Percentiles rank a stretch among this genome's conserved stretches.
Evolutionary conservation across 495 filamentous ascomycete genomes (phyloP).

Genomic region (Rostrohypoxylon terebratum): DNA sequence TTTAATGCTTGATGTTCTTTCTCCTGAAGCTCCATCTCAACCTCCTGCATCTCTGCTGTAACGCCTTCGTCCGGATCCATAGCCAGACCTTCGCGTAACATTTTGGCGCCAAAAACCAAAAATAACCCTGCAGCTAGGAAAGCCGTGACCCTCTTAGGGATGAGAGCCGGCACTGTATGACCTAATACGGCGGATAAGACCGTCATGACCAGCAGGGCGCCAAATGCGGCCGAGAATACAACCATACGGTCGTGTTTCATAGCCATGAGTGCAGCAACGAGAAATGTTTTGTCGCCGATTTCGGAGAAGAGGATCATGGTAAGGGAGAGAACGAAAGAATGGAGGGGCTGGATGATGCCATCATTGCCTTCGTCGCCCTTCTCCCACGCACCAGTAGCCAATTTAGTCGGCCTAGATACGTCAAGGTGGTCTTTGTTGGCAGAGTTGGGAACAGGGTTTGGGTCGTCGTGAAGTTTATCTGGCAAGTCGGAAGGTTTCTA

Average conservation of each 20-base stretch:
- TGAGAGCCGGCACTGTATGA: slow-evolving; percentile 89
- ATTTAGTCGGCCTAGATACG: slow-evolving; percentile 64
- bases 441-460: slow-evolving; percentile 76
- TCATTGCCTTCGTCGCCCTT: slow-evolving; percentile 60
- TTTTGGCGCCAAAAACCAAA: slow-evolving; percentile 85
- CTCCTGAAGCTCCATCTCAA: slow-evolving; percentile 93
- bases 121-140: slow-evolving; percentile 87
- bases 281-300: slow-evolving; percentile 97
- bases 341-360: slow-evolving; percentile 82
- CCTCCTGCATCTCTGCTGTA: slow-evolving; percentile 94
- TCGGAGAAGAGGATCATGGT: slow-evolving; percentile 99
- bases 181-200: slow-evolving; percentile 96
- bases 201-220: slow-evolving; percentile 92
- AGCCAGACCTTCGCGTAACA: slow-evolving; percentile 86
- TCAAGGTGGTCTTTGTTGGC: slow-evolving; percentile 75
- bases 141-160: slow-evolving; percentile 88
- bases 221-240: slow-evolving; percentile 94
- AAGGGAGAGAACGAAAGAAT: slow-evolving; percentile 91
- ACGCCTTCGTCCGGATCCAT: slow-evolving; percentile 92
- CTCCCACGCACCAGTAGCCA: slow-evolving; percentile 46
- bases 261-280: slow-evolving; percentile 97
- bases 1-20: slow-evolving; percentile 80
- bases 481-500: slow-evolving; percentile 89
- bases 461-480: slow-evolving; percentile 80
- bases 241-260: slow-evolving; percentile 96